Base-by-base conservation (phyloP, 352 stramenopile species). In the Phytopythium sindhum region DNA sequence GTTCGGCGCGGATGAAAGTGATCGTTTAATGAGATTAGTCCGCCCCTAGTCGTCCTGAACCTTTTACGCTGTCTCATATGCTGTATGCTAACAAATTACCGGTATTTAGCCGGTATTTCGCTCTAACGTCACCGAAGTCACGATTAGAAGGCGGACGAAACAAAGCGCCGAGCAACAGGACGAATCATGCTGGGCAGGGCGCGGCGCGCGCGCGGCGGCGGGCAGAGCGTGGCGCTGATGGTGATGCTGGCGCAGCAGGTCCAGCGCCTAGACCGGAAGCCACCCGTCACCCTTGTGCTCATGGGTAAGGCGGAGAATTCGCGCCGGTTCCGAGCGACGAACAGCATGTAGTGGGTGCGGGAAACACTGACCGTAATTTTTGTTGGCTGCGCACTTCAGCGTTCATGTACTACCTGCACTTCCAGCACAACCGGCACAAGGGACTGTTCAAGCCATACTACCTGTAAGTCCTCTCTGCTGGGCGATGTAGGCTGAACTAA, bases 231-330 rank as follows among this genome's bases (percentile, higher is more conserved):
- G n/a, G 73, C 76, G 35, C 65, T 74, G 42, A 55, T 72, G 45
- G 48, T 87, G 24, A 57, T 80, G 59, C 41, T 80, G 47, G 56
- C 84, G 65, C 67, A 75, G 19, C 70, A 83, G 4, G 65, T 93
- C 35, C 67, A 86, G 33, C 52, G 74, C 44, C 59, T 93, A 60
- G 81, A 91, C 26, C 64, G 72, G 44, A 93, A 93, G 68, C 76
- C 76, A n/a, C 75, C 77, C 4, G 70, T 83, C 45, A 86, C 77
- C 37, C 60, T 86, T 10, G 65, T 19, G 11, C 64, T 86, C 17
- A 73, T 86, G 39, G 77, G 77, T 86, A 14, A 45, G 45, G n/a
- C 17, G 31, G 33, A 31, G 41, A 14, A 48, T 48, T 24, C 41
- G 41, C 19, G 42, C 8, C 21, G 42, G 9, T 28, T 26, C 2